Percentiles rank a stretch among this genome's conserved stretches.
Evolutionary conservation across 225 moss, liverwort and hornwort genomes (phyloP).

Genomic region (Pseudoscleropodium purum): DNA sequence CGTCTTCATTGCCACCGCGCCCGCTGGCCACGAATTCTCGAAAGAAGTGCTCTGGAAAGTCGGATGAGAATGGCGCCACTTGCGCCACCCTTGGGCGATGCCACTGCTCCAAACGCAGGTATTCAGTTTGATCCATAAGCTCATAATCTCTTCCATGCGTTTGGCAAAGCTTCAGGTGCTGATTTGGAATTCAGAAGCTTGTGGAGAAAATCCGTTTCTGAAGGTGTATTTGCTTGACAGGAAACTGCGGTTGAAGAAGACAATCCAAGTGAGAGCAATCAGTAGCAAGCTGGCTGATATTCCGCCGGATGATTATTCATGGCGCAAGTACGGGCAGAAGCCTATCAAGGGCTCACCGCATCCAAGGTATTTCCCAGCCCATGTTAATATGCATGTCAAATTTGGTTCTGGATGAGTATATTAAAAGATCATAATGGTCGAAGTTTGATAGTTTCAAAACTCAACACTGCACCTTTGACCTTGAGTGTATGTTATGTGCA

Average conservation of each 20-base stretch:
- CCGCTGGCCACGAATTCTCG: conserved; percentile 32
- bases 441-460: too few relatives aligned
- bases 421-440: not conserved
- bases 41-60: conserved; percentile 74
- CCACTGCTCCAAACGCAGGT: conserved; percentile 97
- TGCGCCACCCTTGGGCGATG: conserved; percentile 75
- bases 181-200: not conserved
- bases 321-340: conserved; percentile 98
- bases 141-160: not conserved
- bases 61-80: conserved; percentile 77
- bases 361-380: conserved; percentile 45
- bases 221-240: conserved; percentile 11
- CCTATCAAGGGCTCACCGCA: conserved; percentile 98
- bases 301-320: conserved; percentile 87
- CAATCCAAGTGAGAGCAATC: conserved; percentile 74
- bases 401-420: not conserved
- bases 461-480: not conserved
- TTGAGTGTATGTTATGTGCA: not conserved
- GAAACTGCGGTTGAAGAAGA: conserved; percentile 70
- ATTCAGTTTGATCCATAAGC: not conserved
- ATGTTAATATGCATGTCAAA: not conserved
- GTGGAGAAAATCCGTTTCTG: not conserved
- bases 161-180: not conserved
- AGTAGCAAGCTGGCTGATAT: conserved; percentile 94
- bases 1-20: conserved; percentile 40